phyloP scores from a whole-genome alignment of 352 stramenopile species.

The Phytophthora agathidicida region DNA sequence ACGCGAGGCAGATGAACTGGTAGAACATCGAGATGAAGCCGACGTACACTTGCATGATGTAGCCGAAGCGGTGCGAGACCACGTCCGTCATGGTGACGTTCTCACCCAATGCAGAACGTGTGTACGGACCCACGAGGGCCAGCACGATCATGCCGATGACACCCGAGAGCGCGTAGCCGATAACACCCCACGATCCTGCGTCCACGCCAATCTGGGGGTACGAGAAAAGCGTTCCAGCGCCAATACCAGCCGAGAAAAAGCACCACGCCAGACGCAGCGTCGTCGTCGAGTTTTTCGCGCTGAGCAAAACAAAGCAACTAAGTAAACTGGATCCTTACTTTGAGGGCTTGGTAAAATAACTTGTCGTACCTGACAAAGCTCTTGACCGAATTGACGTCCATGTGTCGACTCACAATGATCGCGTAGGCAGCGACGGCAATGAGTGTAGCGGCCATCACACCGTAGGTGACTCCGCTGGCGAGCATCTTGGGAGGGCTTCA shows the following conservation, averaged over 20 bases:
- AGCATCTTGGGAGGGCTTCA: constrained; percentile 43
- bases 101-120: constrained; percentile 61
- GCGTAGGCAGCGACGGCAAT: constrained; percentile 66
- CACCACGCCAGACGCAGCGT: constrained; percentile 72
- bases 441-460: constrained; percentile 67
- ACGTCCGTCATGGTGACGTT: constrained; percentile 81
- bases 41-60: constrained; percentile 72
- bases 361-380: constrained; percentile 66
- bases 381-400: constrained; percentile 58
- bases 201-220: constrained; percentile 80
- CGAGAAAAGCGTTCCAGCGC: constrained; percentile 77
- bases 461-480: constrained; percentile 50
- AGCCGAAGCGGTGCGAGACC: constrained; percentile 58
- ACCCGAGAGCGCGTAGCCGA: constrained; percentile 75
- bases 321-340: no score
- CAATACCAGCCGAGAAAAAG: constrained; percentile 80
- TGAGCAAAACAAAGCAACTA: constrained; percentile 8
- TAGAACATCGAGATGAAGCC: constrained; percentile 75
- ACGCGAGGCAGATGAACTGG: constrained; percentile 83
- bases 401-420: constrained; percentile 61
- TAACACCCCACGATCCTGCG: constrained; percentile 75
- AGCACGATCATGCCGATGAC: constrained; percentile 65
- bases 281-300: constrained; percentile 71
- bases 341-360: constrained; percentile 54
- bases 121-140: constrained; percentile 60